A percentile compares a stretch with the other conserved stretches of the same genome.
Conservation (phyloP, 345 rosid genomes). For the Nephelium lappaceum region DNA sequence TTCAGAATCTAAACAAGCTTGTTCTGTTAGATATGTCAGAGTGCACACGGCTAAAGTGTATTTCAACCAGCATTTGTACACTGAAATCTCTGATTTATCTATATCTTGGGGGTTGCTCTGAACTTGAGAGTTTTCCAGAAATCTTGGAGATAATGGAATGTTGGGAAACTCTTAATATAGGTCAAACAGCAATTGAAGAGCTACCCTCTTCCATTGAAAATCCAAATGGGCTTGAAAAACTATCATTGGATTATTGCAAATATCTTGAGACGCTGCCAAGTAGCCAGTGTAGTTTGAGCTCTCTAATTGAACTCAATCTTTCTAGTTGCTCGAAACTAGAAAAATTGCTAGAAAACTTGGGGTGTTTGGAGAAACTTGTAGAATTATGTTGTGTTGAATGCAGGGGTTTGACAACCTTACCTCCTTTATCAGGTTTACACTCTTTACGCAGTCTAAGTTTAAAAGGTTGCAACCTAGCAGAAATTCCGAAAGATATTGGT, state of each 20-base stretch:
- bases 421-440: too few species aligned
- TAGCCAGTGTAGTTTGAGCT: slow-evolving; percentile 13
- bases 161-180: slow-evolving; percentile 17
- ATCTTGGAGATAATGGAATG: slow-evolving; percentile 27
- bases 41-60: too few species aligned
- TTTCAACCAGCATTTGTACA: neutral
- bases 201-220: slow-evolving; percentile 31
- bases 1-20: slow-evolving; percentile 26
- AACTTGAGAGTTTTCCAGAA: slow-evolving; percentile 21
- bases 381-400: too few species aligned
- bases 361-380: too few species aligned
- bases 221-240: slow-evolving; percentile 15
- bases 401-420: too few species aligned
- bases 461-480: too few species aligned
- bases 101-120: neutral
- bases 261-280: slow-evolving; percentile 30
- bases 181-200: slow-evolving; percentile 32
- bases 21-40: neutral
- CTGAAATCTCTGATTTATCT: neutral
- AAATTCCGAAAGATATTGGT: too few species aligned
- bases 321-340: too few species aligned
- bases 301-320: fast-evolving
- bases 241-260: slow-evolving; percentile 30
- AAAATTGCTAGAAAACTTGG: too few species aligned
- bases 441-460: too few species aligned